Base-by-base conservation (phyloP, 73 alveolate genomes). In the Durusdinium trenchii region DNA sequence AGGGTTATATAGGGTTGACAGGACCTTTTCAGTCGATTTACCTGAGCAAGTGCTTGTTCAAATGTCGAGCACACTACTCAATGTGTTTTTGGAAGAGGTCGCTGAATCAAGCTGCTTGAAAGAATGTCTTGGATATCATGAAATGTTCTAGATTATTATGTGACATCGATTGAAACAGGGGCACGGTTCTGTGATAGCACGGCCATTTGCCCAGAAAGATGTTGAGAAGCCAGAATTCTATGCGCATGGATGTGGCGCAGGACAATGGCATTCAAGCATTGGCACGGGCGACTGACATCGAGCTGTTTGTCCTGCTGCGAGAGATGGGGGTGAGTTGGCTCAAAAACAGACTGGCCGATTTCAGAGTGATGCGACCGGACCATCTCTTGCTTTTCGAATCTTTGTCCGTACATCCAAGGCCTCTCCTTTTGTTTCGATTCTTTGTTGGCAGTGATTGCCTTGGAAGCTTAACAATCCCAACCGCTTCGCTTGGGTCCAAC, bases 301-400 rank as follows among this genome's bases (percentile, higher is more conserved):
- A 91, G 54, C 98, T 91, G n/a, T 91, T 47, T 89, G 45, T 73
- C 89, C 81, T 91, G 54, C 89, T 91, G 16, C 54, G 36, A 14
- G 98, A 71, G 45, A n/a, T 91, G 98, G 98, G 85, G 42, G 60
- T 78, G 57, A 20, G 43, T 46, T 60, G 40, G 62, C 6, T 43
- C 87, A 54, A 54, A 54, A 54, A 20, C 28, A 54, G 28, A 54
- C 28, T 54, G 64, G 20, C 20, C 64, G n/a, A n/a, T 30, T 12
- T 3, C 91, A 28, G 14, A 48, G 91, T n/a, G n/a, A n/a, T n/a
- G n/a, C n/a, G 18, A 32, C 73, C 18, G 30, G 73, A 60, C 1
- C 18, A 57, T 16, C 12, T 23, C 69, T 57, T 12, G 69, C 23
- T 12, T 16, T 57, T 57, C 69, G 23, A 57, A 16, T 57, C 69